phyloP scores from a whole-genome alignment of 495 filamentous ascomycete species.

The Corynascus novoguineensis region DNA sequence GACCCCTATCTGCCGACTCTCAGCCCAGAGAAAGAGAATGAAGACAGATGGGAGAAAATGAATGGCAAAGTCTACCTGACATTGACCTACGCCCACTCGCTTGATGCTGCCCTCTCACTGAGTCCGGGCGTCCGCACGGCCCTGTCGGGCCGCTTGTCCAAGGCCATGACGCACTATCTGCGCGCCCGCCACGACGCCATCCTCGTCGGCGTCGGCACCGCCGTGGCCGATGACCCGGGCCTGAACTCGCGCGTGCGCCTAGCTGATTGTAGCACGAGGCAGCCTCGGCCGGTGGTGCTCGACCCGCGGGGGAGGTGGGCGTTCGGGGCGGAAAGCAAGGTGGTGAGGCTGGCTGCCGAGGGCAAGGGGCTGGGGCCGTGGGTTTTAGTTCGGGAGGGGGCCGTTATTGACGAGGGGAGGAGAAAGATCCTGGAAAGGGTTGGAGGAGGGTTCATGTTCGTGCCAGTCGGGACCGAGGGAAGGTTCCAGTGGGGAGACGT shows the following conservation, averaged over 20 bases:
- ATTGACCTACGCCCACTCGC: conserved; percentile 82
- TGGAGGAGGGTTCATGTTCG: conserved; percentile 38
- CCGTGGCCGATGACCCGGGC: conserved; percentile 75
- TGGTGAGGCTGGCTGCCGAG: conserved; percentile 57
- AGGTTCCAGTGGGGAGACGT: conserved; percentile 57
- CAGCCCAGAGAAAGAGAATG: background rate
- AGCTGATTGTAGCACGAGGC: conserved; percentile 24
- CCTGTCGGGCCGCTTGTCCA: conserved; percentile 74
- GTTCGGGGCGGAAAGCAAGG: conserved; percentile 51
- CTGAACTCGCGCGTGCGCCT: conserved; percentile 60
- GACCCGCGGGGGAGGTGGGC: conserved; percentile 70
- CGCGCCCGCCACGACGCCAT: conserved; percentile 79
- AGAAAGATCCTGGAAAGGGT: conserved; percentile 27
- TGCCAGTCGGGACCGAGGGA: conserved; percentile 11
- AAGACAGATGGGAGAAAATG: no score
- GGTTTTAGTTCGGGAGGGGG: conserved; percentile 49
- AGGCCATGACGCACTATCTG: conserved; percentile 87
- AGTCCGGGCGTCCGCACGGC: conserved; percentile 68
- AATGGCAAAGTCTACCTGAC: no score
- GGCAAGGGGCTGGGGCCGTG: conserved; percentile 68
- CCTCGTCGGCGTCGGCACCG: conserved; percentile 76
- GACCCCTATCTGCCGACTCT: conserved; percentile 13
- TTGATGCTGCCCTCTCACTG: conserved; percentile 74
- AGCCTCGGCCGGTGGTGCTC: conserved; percentile 73
- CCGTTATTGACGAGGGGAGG: conserved; percentile 21